Conservation (phyloP, 257 asterid genomes). For the Lycium barbarum region DNA sequence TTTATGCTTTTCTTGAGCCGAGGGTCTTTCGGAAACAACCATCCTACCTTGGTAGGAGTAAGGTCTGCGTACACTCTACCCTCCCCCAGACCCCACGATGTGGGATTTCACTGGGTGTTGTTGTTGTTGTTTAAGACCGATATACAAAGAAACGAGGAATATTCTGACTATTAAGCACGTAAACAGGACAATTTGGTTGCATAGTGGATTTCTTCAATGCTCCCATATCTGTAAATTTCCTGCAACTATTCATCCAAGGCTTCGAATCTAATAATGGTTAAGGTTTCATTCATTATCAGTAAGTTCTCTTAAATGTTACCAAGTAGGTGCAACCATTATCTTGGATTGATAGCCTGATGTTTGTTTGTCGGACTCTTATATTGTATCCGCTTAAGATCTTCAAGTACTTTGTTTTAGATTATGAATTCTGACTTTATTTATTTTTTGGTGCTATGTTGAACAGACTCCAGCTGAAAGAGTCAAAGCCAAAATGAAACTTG, state of each 20-base stretch:
- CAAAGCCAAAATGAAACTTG: constrained; percentile 92
- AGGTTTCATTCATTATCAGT: neutral
- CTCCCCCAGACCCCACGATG: no score
- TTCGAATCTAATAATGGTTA: neutral
- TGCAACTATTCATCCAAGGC: neutral
- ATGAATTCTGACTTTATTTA: neutral
- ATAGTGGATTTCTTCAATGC: neutral
- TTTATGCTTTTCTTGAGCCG: no score
- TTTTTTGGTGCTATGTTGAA: constrained; percentile 34
- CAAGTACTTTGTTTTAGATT: neutral
- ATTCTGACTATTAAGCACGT: neutral
- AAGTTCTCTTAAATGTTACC: neutral
- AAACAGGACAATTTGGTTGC: neutral
- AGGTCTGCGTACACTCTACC: no score
- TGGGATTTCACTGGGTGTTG: no score
- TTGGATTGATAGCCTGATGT: neutral
- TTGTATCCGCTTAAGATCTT: neutral
- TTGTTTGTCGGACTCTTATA: neutral
- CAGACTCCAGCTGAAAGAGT: constrained; percentile 91
- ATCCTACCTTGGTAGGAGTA: no score
- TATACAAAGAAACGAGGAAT: neutral
- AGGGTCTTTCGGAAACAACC: no score
- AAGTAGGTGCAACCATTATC: constrained; percentile 1
- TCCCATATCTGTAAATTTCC: constrained; percentile 1
- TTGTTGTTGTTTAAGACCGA: neutral